phyloP scores from a whole-genome alignment of 805 yeast species.

The Candida hungchunana region DNA sequence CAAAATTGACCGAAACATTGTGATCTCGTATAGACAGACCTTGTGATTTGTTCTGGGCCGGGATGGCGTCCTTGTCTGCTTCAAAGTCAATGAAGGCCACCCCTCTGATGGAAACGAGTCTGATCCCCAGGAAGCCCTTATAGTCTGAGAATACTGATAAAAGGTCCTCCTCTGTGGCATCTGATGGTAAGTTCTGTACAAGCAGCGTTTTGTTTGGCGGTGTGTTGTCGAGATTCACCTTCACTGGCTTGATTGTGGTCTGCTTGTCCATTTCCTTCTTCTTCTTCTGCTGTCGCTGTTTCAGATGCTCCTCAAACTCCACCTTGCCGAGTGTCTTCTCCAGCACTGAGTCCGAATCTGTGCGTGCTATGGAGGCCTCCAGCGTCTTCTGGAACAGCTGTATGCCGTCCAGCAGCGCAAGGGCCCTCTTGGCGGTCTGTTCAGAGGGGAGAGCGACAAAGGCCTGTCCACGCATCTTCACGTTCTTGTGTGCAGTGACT shows the following conservation, averaged over 20 bases:
- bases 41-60: constrained; percentile 28
- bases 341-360: constrained; percentile 23
- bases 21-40: constrained; percentile 19
- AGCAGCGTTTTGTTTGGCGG: constrained; percentile 73
- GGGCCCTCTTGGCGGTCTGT: constrained; percentile 36
- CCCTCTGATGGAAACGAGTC: constrained; percentile 61
- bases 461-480: constrained; percentile 80
- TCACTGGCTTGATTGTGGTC: constrained; percentile 11
- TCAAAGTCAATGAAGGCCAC: constrained; percentile 82
- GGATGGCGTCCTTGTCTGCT: constrained; percentile 46
- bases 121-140: constrained; percentile 61
- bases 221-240: constrained; percentile 22
- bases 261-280: constrained; percentile 18
- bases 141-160: constrained; percentile 41
- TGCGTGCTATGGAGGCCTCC: constrained; percentile 24
- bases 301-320: constrained; percentile 17
- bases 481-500: constrained; percentile 53
- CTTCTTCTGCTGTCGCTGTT: constrained; percentile 17
- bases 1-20: constrained; percentile 9
- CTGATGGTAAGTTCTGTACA: constrained; percentile 57
- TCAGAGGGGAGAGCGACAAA: constrained; percentile 53
- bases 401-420: constrained; percentile 18
- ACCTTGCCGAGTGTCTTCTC: constrained; percentile 10
- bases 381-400: constrained; percentile 21
- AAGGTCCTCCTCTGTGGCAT: constrained; percentile 37